Base-by-base conservation (phyloP, 1,139 yeast genomes). In the Schwanniomyces etchellsii region DNA sequence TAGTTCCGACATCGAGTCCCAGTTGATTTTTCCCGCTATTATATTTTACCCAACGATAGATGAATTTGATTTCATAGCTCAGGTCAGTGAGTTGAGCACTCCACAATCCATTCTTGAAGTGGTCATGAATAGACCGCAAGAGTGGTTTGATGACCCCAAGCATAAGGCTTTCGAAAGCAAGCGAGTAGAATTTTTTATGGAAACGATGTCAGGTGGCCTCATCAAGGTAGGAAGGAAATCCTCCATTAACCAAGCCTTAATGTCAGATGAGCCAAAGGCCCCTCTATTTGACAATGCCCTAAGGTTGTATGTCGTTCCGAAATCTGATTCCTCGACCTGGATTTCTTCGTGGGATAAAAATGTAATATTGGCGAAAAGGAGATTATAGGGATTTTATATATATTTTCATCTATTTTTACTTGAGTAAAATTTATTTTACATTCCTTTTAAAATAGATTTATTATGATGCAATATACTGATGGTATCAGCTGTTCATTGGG, bases 171-270 rank as follows among this genome's bases (percentile, higher is more conserved):
- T 86, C 48, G 55, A 65, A 2, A 59, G 75, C 4, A 74, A 71
- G 42, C 72, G 71, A 34, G 59, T 89, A 22, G 81, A 82, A 34
- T 81, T 82, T 14, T 89, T 68, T 51, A 78, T 85, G 76, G 96
- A 86, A 53, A 86, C 96, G 0, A 68, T 60, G 26, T 50, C 77
- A 3, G 96, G 96, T 25, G 97, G 97, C 0, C 64, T 91, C 36
- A 78, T 89, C 25, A 86, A 85, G 54, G 76, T 84, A 2, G 96
- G 96, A 24, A 83, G 81, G 52, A 85, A 83, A 43, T 73, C 79
- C 16, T 64, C 84, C 1, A 55, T 89, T 16, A 74, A 75, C 41
- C 71, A 74, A 35, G 81, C 81, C 0, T 63, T 88, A 39, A 70
- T 76, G 59, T 70, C 76, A 33, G 75, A 72, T 26, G 56, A 60